phyloP scores from a whole-genome alignment of 495 filamentous ascomycete genomes.

The Penicillium silybi region DNA sequence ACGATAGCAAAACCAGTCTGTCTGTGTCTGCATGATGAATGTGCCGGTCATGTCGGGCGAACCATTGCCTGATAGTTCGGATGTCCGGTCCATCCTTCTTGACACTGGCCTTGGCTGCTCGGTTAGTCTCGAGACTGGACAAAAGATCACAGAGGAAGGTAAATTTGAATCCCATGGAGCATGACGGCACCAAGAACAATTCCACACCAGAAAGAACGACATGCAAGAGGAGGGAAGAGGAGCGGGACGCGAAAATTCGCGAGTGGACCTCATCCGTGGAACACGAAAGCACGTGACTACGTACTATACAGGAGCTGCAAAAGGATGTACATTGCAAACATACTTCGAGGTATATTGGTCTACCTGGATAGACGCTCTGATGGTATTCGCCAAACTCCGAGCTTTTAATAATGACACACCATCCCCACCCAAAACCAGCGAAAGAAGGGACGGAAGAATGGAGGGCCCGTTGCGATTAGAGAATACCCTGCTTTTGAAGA shows the following conservation, averaged over 20 bases:
- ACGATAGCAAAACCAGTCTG: conserved; percentile 60
- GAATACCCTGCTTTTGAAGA: conserved; percentile 55
- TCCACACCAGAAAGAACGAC: neutral
- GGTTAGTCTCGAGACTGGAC: conserved; percentile 46
- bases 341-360: neutral
- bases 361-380: neutral
- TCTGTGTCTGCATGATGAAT: conserved; percentile 52
- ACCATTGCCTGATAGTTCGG: conserved; percentile 55
- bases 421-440: conserved; percentile 5
- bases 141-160: conserved; percentile 57
- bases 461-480: conserved; percentile 18
- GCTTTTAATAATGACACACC: conserved; percentile 16
- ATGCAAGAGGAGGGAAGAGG: neutral
- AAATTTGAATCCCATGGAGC: conserved; percentile 60
- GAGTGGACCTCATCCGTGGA: conserved; percentile 24
- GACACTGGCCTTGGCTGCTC: conserved; percentile 34
- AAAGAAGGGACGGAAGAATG: neutral
- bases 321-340: neutral
- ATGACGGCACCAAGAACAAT: neutral
- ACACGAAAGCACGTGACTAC: conserved; percentile 39
- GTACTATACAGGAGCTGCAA: neutral
- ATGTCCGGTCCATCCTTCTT: conserved; percentile 31
- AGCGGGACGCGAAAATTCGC: conserved; percentile 16
- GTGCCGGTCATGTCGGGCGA: conserved; percentile 46
- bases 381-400: conserved; percentile 33